Evolutionary conservation across 768 basidiomycete genomes (phyloP).

Genomic region (Naganishia randhawae): DNA sequence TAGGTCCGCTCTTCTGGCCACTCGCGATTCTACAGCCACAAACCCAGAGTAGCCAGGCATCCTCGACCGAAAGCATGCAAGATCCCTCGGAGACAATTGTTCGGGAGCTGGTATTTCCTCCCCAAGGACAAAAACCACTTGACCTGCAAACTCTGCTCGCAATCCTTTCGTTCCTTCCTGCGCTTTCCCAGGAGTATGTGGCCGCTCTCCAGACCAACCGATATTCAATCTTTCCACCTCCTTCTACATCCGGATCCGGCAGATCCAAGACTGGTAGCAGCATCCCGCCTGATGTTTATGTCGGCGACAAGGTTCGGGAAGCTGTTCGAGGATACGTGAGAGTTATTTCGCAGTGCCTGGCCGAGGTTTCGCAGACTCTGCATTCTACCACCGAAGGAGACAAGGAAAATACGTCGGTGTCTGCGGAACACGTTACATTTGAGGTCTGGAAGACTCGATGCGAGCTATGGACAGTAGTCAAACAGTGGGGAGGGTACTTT

Average conservation of each 20-base stretch:
- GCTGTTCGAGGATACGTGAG: slow-evolving; percentile 27
- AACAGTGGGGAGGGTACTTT: slow-evolving; percentile 40
- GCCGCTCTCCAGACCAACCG: slow-evolving; percentile 27
- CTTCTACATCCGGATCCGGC: slow-evolving; percentile 32
- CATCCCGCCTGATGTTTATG: slow-evolving; percentile 35
- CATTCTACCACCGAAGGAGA: neutral
- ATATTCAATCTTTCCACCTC: slow-evolving; percentile 37
- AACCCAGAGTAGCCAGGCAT: slow-evolving; percentile 18
- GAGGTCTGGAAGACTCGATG: slow-evolving; percentile 24
- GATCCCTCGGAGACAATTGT: slow-evolving; percentile 8
- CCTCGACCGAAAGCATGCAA: slow-evolving; percentile 15
- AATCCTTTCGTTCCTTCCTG: neutral
- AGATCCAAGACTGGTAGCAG: slow-evolving; percentile 25
- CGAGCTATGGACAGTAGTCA: slow-evolving; percentile 32
- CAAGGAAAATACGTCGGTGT: neutral
- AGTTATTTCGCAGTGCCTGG: slow-evolving; percentile 14
- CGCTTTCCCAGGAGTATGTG: slow-evolving; percentile 20
- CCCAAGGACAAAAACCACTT: neutral
- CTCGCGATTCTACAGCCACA: slow-evolving; percentile 15
- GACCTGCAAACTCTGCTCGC: neutral
- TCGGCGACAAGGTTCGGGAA: slow-evolving; percentile 35
- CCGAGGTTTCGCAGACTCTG: neutral
- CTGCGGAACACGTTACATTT: neutral
- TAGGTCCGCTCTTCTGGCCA: slow-evolving; percentile 21
- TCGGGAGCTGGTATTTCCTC: slow-evolving; percentile 12